Evolutionary conservation across 495 filamentous ascomycete species (phyloP), one percentile per base, ranked within the genome.

Genomic region (Filosporella fistucella): DNA sequence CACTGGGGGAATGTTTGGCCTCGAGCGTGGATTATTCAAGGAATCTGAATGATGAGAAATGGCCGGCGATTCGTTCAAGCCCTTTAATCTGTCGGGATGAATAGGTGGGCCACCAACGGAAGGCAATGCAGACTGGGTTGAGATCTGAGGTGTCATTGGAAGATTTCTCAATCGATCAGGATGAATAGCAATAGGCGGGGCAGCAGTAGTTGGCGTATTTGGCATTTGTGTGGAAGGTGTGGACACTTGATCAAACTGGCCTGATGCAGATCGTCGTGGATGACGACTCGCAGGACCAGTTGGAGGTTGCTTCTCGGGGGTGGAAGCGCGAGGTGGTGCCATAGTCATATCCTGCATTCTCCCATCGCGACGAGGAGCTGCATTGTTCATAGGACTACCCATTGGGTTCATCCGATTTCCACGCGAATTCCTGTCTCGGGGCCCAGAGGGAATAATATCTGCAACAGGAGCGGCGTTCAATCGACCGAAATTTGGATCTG

Each of bases 391-490:
- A 26, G 56, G 56, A n/a, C n/a, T n/a, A n/a, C n/a, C n/a, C 38
- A 17, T 23, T 26, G 23, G 42, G 5, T 18, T 12, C 24, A 47
- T 45, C 5, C 57, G 52, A 46, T 42, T 47, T 3, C 43, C 48
- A 13, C 58, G 51, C 16, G 28, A 32, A 39, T 55, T 51, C 35
- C 54, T 54, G 29, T 51, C 58, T 10, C 58, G 44, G 2, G 89
- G 89, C 1, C 87, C 89, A 20, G 80, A 83, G 1, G 89, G 88
- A 21, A 38, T n/a, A 35, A 82, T 77, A 35, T 82, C 81, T 7
- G 71, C 59, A 25, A 70, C 58, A 13, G 71, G 58, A 14, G 72
- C 69, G 6, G 74, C 63, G 49, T 75, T 81, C 32, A 83, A 61
- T 16, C 79, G 72, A 23, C 79, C 79, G 54, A 80, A 81, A 47